Evolutionary conservation across 148 eudicot genomes (phyloP).

Genomic region (Heliosperma pusillum): DNA sequence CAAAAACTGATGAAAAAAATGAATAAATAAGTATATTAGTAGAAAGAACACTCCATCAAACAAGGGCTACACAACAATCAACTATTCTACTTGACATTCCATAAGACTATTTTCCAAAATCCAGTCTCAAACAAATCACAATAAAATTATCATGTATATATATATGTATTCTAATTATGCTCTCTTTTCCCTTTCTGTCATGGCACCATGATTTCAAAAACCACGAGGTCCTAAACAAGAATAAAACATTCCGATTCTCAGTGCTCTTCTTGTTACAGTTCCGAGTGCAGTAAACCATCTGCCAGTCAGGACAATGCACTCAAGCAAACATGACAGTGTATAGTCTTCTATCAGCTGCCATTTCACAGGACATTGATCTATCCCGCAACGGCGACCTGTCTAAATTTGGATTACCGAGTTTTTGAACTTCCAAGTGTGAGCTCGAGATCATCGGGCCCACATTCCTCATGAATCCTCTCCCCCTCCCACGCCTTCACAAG

Average conservation of each 20-base stretch:
- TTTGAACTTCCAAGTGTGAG: conserved; percentile 78
- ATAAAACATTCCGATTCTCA: conserved; percentile 3
- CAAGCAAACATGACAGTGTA: not conserved
- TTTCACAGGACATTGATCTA: too few relatives aligned
- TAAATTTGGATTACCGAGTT: conserved; percentile 37
- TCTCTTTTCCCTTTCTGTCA: not conserved
- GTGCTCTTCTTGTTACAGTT: not conserved
- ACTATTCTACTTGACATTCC: conserved; percentile 25
- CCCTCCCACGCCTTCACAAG: conserved; percentile 96
- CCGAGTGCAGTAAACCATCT: not conserved
- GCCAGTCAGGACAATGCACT: conserved; percentile 1
- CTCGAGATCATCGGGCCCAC: conserved; percentile 93
- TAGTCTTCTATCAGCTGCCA: too few relatives aligned
- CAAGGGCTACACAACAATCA: conserved; percentile 20
- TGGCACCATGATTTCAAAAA: conserved; percentile 1
- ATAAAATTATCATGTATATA: conserved; percentile 16
- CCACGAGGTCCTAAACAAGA: conserved; percentile 7
- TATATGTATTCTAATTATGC: conserved; percentile 6
- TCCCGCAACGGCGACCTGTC: not conserved
- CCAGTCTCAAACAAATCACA: conserved; percentile 28
- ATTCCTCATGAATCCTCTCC: conserved; percentile 89
- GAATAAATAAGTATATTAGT: conserved; percentile 2
- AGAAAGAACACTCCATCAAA: conserved; percentile 10
- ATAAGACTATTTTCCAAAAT: conserved; percentile 13
- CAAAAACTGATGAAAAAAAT: not conserved